Percentiles rank a stretch among this genome's conserved stretches.
phyloP scores from a whole-genome alignment of 768 basidiomycete species.

The Lactifluus subvellereus region DNA sequence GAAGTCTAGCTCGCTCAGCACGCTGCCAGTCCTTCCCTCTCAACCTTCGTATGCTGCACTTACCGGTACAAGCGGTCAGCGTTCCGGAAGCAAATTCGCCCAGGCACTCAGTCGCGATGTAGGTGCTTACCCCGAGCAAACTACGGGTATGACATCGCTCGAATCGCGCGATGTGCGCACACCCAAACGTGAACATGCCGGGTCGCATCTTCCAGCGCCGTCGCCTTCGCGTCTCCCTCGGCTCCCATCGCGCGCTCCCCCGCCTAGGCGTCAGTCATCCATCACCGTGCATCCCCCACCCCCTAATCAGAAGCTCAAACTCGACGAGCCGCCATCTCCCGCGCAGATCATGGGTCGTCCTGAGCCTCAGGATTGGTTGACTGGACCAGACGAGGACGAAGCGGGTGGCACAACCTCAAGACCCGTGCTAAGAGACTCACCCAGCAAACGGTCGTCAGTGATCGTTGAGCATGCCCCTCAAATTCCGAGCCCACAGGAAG shows the following conservation, averaged over 20 bases:
- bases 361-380: slow-evolving; percentile 62
- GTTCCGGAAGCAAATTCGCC: slow-evolving; percentile 11
- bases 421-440: slow-evolving; percentile 60
- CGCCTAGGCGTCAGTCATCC: slow-evolving; percentile 47
- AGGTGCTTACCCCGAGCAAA: slow-evolving; percentile 51
- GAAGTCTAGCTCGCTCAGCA: neutral
- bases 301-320: neutral
- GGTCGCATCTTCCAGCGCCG: slow-evolving; percentile 17
- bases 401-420: slow-evolving; percentile 19
- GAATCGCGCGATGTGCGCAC: slow-evolving; percentile 28
- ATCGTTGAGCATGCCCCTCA: slow-evolving; percentile 43
- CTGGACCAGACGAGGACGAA: slow-evolving; percentile 52
- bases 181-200: slow-evolving; percentile 8
- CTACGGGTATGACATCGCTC: slow-evolving; percentile 49
- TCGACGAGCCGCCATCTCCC: slow-evolving; percentile 25
- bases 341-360: slow-evolving; percentile 28
- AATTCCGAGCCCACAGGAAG: slow-evolving; percentile 30
- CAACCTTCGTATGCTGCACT: neutral
- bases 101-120: slow-evolving; percentile 28
- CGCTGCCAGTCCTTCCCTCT: neutral
- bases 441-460: slow-evolving; percentile 65
- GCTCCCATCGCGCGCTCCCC: slow-evolving; percentile 37
- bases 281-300: slow-evolving; percentile 21
- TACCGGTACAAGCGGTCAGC: neutral
- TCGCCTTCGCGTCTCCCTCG: slow-evolving; percentile 24